Base-by-base conservation (phyloP, 768 basidiomycete genomes). In the Dacryopinax spathularia region DNA sequence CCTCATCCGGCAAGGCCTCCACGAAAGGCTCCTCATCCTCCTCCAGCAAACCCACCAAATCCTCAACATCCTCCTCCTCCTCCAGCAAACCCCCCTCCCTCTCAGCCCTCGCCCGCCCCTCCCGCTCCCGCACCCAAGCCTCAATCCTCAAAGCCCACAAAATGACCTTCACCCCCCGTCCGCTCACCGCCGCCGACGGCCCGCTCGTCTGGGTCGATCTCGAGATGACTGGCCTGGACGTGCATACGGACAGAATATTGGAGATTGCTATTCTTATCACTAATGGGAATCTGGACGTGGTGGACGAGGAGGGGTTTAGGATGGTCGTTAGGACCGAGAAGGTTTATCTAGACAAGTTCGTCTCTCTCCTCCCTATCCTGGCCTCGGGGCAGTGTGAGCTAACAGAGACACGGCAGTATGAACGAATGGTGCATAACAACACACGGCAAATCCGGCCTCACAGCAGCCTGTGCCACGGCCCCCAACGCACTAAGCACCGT, bases 191-290 rank as follows among this genome's bases (percentile, higher is more conserved):
- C 62, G 67, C 73, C n/a, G 81, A 81, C 34, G 85, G 86, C 0
- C 87, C 88, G 10, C 73, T 90, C 63, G 85, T 90, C 6, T 87
- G 89, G 90, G 80, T 91, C 60, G 89, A 92, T 72, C 89, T 88
- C 68, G 89, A 92, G 75, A 92, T 91, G 82, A 91, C 89, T 1
- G 89, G 89, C 2, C 78, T 92, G 36, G 74, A 87, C 69, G 79
- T 79, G 2, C 77, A 79, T 59, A 84, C 74, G 37, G 87, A 91
- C 73, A 84, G 81, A 66, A 81, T 91, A 31, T 71, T 92, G 1
- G 92, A 95, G 73, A 87, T 94, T 41, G 71, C 92, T 79, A 90
- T 95, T 36, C 75, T 96, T 34, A 89, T 97, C 64, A 95, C 93
- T 1, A 80, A 95, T 68, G 91, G 91, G 2, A 80, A 91, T 67